Conservation (phyloP, 352 stramenopile genomes). For the Phytophthora kernoviae region DNA sequence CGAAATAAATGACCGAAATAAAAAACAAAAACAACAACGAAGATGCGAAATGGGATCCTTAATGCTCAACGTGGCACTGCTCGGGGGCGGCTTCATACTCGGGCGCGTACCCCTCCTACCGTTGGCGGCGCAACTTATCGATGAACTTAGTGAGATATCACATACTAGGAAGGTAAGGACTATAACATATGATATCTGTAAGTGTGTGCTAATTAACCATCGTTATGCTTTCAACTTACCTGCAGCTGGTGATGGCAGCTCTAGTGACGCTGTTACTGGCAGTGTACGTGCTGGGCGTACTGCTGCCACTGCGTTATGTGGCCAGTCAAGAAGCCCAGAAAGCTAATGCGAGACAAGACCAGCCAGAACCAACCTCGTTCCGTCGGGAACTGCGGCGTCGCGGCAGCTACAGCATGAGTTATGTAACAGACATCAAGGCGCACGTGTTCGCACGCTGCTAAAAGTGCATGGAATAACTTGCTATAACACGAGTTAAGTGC, state of each 20-base stretch:
- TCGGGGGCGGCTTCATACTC: conserved; percentile 69
- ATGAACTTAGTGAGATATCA: conserved; percentile 52
- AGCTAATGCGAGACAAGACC: conserved; percentile 16
- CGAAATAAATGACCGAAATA: too few relatives aligned
- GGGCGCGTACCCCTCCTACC: conserved; percentile 60
- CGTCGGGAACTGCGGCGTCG: conserved; percentile 78
- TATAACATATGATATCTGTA: too few relatives aligned
- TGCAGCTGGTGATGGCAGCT: conserved; percentile 48
- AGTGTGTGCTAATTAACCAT: too few relatives aligned
- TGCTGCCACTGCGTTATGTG: conserved; percentile 64
- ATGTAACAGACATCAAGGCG: conserved; percentile 87
- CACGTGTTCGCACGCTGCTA: conserved; percentile 79
- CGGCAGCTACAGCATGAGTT: conserved; percentile 89
- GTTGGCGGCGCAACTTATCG: conserved; percentile 43
- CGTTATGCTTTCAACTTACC: background rate
- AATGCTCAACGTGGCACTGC: conserved; percentile 63
- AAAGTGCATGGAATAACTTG: background rate
- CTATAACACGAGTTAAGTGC: too few relatives aligned
- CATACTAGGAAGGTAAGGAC: conserved; percentile 50
- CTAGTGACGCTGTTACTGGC: conserved; percentile 51
- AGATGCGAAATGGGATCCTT: conserved; percentile 57
- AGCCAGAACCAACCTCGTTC: conserved; percentile 64
- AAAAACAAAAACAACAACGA: too few relatives aligned
- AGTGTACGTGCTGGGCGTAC: conserved; percentile 63
- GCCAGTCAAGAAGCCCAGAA: conserved; percentile 43